Percentiles rank a stretch among this genome's conserved stretches.
Evolutionary conservation across 1,284 basidiomycete genomes (phyloP).

Genomic region (Gymnopus androsaceus): DNA sequence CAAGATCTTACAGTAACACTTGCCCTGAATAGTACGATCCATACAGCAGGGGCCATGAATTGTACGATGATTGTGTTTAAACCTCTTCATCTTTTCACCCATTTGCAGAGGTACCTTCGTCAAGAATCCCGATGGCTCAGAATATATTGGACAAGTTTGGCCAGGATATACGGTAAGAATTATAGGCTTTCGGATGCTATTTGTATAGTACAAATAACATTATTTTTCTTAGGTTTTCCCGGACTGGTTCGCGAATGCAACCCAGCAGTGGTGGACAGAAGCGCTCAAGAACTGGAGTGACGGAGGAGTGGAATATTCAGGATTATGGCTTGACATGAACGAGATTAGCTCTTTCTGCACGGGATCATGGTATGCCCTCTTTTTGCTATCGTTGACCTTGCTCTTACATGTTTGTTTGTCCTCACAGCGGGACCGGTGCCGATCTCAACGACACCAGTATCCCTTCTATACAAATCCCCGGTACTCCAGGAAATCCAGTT

Average conservation of each 20-base stretch:
- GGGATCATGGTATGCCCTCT: slow-evolving; percentile 54
- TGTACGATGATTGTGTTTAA: slow-evolving; percentile 28
- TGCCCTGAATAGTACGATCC: slow-evolving; percentile 38
- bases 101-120: slow-evolving; percentile 56
- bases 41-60: slow-evolving; percentile 42
- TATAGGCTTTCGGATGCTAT: not conserved
- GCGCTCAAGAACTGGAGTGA: slow-evolving; percentile 61
- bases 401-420: not conserved
- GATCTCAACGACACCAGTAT: slow-evolving; percentile 49
- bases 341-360: slow-evolving; percentile 67
- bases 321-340: slow-evolving; percentile 81
- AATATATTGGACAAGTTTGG: slow-evolving; percentile 70
- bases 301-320: slow-evolving; percentile 61
- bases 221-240: not conserved
- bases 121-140: slow-evolving; percentile 65
- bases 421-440: slow-evolving; percentile 55
- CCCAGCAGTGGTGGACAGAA: slow-evolving; percentile 60
- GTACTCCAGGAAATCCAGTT: slow-evolving; percentile 51
- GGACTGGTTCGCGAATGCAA: slow-evolving; percentile 45
- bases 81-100: slow-evolving; percentile 10
- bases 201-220: not conserved
- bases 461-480: slow-evolving; percentile 42
- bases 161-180: slow-evolving; percentile 47
- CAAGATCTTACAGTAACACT: not conserved
- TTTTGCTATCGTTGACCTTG: not conserved